These are phyloP conservation scores for Sisymbrium irio DNA, from an alignment of 345 rosid species.

Conservation along the genomic window DNA sequence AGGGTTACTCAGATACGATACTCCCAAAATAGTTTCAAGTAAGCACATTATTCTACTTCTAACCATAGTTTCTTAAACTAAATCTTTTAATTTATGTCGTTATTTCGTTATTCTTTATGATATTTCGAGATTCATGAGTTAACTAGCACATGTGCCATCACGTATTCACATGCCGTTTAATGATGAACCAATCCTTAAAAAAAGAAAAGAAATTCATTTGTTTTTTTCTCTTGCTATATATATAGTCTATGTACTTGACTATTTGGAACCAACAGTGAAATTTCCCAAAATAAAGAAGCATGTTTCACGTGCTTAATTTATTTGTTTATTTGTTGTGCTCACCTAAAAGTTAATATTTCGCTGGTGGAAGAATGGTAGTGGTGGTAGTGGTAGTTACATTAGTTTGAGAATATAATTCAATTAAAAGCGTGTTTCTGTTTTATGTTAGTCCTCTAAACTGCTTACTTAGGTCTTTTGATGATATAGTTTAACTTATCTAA, in stretches of 20 bases:
- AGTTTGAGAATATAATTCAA: not conserved
- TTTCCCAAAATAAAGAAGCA: slow-evolving; percentile 6
- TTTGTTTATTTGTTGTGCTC: not conserved
- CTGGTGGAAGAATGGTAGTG: too few species aligned
- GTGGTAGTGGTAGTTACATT: slow-evolving; percentile 24
- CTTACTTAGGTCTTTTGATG: not conserved
- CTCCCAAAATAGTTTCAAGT: slow-evolving; percentile 86
- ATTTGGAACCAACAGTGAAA: slow-evolving; percentile 22
- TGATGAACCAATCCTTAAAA: not conserved
- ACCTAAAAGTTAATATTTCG: slow-evolving; percentile 2
- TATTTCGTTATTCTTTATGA: not conserved
- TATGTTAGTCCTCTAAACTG: slow-evolving; percentile 12
- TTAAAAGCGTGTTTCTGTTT: slow-evolving; percentile 20
- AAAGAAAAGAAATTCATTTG: not conserved
- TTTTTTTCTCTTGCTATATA: not conserved
- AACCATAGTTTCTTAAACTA: not conserved
- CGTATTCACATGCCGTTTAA: slow-evolving; percentile 13
- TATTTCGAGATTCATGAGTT: not conserved
- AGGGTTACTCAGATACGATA: slow-evolving; percentile 78
- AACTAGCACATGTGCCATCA: slow-evolving; percentile 9
- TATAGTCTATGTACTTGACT: not conserved
- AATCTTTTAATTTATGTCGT: not conserved
- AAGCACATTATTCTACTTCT: slow-evolving; percentile 33
- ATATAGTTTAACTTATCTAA: slow-evolving; percentile 5
- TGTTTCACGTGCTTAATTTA: slow-evolving; percentile 30